Evolutionary conservation across 2,329 filamentous ascomycete species (phyloP), one percentile per base, ranked within the genome.

Genomic region (Stenocarpella maydis): DNA sequence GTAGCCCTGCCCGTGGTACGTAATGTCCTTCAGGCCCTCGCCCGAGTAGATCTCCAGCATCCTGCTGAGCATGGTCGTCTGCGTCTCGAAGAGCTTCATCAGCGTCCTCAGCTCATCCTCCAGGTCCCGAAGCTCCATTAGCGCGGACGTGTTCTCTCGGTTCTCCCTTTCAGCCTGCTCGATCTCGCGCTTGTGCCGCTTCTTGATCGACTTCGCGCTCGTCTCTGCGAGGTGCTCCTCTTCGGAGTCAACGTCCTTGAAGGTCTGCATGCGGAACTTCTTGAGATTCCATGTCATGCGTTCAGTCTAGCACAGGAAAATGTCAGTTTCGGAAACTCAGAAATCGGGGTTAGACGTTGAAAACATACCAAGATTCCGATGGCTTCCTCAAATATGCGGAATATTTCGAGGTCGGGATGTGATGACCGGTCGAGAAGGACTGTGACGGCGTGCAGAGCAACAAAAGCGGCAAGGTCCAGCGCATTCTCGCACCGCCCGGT

Each of bases 371-470:
- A 74, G 26, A 90, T 86, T 15, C 88, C 89, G 39, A 91, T 88
- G 6, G 88, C 89, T 71, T 91, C 89, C 72, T 90, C 88, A 55
- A 91, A 91, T 1, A 91, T 88, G 2, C 88, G 84, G 69, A 91
- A 89, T 0, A 91, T 82, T 69, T 91, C 87, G 0, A 91, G 78
- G 55, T 91, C 87, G 0, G 85, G 86, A 73, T 91, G 87, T 0
- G 87, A 85, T 0, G 87, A 83, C 31, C 86, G 80, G 31, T 91
- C 88, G 0, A 91, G 80, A 1, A 91, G 80, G 0, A 90, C 88
- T 0, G 85, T 90, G 3, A 90, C 84, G 1, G 89, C 88, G 71
- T 91, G 88, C 3, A 89, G 78, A 0, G 87, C 86, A 1, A 89
- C 83, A n/a, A 91, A 81, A 0, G 88, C 88, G 2, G 88, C 89